Base-by-base conservation (phyloP, 768 basidiomycete genomes). In the Infundibulicybe gibba region DNA sequence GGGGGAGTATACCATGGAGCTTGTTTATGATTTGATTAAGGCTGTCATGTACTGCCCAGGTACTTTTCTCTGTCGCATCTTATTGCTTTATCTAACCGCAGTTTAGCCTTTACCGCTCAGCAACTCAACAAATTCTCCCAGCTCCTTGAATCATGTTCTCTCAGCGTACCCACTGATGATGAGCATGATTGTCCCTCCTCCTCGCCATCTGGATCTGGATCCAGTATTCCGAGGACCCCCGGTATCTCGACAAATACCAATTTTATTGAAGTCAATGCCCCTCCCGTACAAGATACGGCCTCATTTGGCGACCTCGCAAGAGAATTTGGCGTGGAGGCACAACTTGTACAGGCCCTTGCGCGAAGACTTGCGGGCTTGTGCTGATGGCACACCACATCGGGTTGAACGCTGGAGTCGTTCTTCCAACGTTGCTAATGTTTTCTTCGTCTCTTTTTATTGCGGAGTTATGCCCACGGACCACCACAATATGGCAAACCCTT, bases 311-410 rank as follows among this genome's bases (percentile, higher is more conserved):
- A 76, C 17, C 72, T 89, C n/a, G 86, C 87, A 17, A 73, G 72
- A 53, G 87, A 88, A 61, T 87, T 87, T 50, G 86, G 86, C n/a
- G 72, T 88, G 16, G 81, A 86, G 45, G 69, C 85, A 30, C 73
- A 81, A 37, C 59, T 87, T 20, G 78, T 88, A 39, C 77, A 86
- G 56, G 82, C 83, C 3, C 73, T 87, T 39, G 81, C 77, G 34
- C 80, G 84, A 50, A 74, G 85, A 42, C 68, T 87, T 33, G 62
- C 64, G 35, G 58, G 54, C 9, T 43, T 61, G 31, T 55, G 34
- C 40, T 57, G 42, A 53, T 32, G 8, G 25, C 42, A 13, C 12
- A 25, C 10, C 35, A 20, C 21, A 21, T 19, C n/a, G 41, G 40
- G 43, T 41, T 45, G 25, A 40, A 25, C 25, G 25, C 25, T 25